Evolutionary conservation across 495 filamentous ascomycete species (phyloP).

Genomic region (Hypoxylon crocopeplum): DNA sequence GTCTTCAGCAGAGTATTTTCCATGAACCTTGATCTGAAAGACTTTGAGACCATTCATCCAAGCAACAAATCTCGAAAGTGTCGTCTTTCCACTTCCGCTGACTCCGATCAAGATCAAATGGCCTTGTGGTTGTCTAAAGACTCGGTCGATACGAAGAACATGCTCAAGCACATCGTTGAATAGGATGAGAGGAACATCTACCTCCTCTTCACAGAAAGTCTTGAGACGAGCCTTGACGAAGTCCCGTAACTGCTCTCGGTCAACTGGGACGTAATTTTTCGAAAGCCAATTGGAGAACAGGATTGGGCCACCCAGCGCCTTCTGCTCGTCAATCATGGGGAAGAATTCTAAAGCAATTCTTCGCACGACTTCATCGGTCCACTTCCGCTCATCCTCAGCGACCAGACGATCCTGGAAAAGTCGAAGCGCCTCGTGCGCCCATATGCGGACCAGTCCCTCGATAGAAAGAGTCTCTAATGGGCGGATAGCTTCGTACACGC

Average conservation of each 20-base stretch:
- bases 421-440: slow-evolving; percentile 95
- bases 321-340: slow-evolving; percentile 86
- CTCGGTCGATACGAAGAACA: slow-evolving; percentile 95
- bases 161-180: slow-evolving; percentile 99
- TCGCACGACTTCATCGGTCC: slow-evolving; percentile 86
- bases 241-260: slow-evolving; percentile 89
- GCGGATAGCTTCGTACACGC: slow-evolving; percentile 94
- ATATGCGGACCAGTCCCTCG: slow-evolving; percentile 94
- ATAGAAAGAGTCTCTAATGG: slow-evolving; percentile 86
- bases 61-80: slow-evolving; percentile 94
- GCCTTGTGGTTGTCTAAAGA: slow-evolving; percentile 97
- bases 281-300: slow-evolving; percentile 99
- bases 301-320: slow-evolving; percentile 91
- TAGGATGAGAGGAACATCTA: slow-evolving; percentile 94
- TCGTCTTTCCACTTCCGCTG: slow-evolving; percentile 98
- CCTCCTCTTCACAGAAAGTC: slow-evolving; percentile 99
- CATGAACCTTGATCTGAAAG: slow-evolving; percentile 99
- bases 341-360: slow-evolving; percentile 90
- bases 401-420: slow-evolving; percentile 97
- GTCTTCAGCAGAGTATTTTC: slow-evolving; percentile 97
- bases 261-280: slow-evolving; percentile 96
- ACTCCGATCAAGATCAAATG: slow-evolving; percentile 98
- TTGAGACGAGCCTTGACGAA: slow-evolving; percentile 96
- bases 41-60: slow-evolving; percentile 99
- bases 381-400: slow-evolving; percentile 89